Evolutionary conservation across 2,329 filamentous ascomycete species (phyloP).

Genomic region (Pseudogymnoascus sp.): DNA sequence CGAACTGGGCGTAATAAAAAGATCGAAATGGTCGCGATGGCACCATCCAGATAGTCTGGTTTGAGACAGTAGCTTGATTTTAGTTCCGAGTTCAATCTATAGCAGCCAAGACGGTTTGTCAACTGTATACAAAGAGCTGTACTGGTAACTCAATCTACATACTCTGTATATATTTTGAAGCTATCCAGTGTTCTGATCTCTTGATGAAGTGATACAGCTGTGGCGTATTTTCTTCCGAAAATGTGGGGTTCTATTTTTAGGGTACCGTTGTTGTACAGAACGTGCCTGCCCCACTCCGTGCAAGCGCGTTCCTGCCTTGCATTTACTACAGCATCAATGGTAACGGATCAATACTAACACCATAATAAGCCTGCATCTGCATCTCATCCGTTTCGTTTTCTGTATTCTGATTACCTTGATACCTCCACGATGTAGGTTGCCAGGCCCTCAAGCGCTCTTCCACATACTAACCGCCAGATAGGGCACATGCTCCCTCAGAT

Average conservation of each 20-base stretch:
- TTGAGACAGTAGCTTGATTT: background rate
- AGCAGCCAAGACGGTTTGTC: background rate
- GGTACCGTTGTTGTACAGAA: background rate
- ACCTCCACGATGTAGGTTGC: background rate
- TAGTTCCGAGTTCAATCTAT: background rate
- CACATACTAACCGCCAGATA: background rate
- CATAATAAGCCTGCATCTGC: background rate
- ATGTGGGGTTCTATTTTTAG: background rate
- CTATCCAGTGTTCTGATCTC: background rate
- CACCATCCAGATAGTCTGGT: background rate
- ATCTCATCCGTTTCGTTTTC: background rate
- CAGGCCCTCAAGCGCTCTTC: background rate
- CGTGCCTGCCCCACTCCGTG: background rate
- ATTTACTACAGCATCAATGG: background rate
- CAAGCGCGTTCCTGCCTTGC: constrained; percentile 3
- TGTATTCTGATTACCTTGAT: background rate
- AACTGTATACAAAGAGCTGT: background rate
- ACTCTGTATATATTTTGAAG: background rate
- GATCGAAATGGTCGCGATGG: background rate
- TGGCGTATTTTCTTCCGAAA: background rate
- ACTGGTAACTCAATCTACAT: background rate
- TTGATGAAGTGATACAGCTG: background rate
- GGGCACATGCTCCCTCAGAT: constrained; percentile 2
- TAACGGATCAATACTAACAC: background rate
- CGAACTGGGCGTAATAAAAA: constrained; percentile 29